Conservation (phyloP, 2,329 filamentous ascomycete species). For the Phaeosphaeria sp. region DNA sequence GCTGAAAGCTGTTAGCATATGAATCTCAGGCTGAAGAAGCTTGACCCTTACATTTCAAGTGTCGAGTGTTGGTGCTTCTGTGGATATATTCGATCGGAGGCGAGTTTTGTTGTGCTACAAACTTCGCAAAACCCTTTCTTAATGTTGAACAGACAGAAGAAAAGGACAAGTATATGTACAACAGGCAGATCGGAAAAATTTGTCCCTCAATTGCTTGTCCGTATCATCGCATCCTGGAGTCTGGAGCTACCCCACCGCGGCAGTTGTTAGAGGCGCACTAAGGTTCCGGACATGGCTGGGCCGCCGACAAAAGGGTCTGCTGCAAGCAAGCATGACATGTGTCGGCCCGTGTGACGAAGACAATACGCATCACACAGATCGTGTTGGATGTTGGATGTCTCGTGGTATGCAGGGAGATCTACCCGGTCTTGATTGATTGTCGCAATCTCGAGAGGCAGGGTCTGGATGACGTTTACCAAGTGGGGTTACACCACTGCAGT, state of each 20-base stretch:
- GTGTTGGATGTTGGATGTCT: not conserved
- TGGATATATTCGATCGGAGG: not conserved
- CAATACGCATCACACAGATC: not conserved
- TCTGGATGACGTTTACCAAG: slow-evolving; percentile 27
- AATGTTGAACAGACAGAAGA: not conserved
- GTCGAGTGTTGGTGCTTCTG: not conserved
- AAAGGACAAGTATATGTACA: not conserved
- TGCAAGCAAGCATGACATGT: not conserved
- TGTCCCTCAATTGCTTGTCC: slow-evolving; percentile 7
- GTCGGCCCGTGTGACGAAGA: not conserved
- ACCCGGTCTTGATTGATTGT: not conserved
- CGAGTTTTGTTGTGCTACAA: not conserved
- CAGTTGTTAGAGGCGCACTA: slow-evolving; percentile 38
- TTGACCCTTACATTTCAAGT: not conserved
- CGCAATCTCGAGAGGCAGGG: slow-evolving; percentile 1
- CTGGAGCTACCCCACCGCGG: slow-evolving; percentile 44
- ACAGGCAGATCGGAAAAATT: slow-evolving; percentile 8
- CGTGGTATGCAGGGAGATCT: slow-evolving; percentile 3
- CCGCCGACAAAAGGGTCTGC: slow-evolving; percentile 12
- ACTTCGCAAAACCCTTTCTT: not conserved
- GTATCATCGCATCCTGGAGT: slow-evolving; percentile 15
- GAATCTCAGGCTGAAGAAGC: not conserved
- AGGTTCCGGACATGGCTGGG: slow-evolving; percentile 8
- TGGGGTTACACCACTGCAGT: slow-evolving; percentile 24
- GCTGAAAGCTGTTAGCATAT: slow-evolving; percentile 3